Conservation (phyloP, 768 basidiomycete species). For the Tulasnella sp. region DNA sequence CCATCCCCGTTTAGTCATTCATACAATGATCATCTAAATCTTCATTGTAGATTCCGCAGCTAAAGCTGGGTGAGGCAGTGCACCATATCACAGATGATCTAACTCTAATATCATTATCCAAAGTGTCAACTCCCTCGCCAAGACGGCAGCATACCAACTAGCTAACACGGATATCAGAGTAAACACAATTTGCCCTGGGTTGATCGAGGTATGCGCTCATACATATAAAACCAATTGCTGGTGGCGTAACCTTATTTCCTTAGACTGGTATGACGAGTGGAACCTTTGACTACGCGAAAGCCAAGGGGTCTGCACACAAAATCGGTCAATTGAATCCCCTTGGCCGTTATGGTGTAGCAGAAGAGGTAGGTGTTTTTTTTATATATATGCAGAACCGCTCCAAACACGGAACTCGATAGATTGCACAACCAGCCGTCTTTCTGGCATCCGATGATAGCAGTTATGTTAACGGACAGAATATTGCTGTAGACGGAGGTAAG, state of each 20-base stretch:
- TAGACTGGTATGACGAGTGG: slow-evolving; percentile 71
- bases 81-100: neutral
- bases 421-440: slow-evolving; percentile 75
- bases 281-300: slow-evolving; percentile 67
- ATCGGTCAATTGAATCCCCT: slow-evolving; percentile 78
- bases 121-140: slow-evolving; percentile 80
- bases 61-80: slow-evolving; percentile 67
- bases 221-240: neutral
- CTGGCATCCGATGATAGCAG: slow-evolving; percentile 87
- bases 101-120: neutral
- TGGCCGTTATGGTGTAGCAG: slow-evolving; percentile 66
- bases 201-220: slow-evolving; percentile 45
- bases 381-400: too few relatives aligned
- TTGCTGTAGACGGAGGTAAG: slow-evolving; percentile 74
- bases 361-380: slow-evolving; percentile 36
- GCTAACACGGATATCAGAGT: slow-evolving; percentile 74
- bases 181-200: slow-evolving; percentile 79
- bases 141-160: slow-evolving; percentile 69
- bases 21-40: slow-evolving; percentile 17
- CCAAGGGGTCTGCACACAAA: slow-evolving; percentile 57
- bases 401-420: too few relatives aligned
- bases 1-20: neutral
- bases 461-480: slow-evolving; percentile 82
- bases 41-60: slow-evolving; percentile 62
- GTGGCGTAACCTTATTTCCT: neutral